Conservation (phyloP, 768 basidiomycete genomes). For the Megacollybia marginata region DNA sequence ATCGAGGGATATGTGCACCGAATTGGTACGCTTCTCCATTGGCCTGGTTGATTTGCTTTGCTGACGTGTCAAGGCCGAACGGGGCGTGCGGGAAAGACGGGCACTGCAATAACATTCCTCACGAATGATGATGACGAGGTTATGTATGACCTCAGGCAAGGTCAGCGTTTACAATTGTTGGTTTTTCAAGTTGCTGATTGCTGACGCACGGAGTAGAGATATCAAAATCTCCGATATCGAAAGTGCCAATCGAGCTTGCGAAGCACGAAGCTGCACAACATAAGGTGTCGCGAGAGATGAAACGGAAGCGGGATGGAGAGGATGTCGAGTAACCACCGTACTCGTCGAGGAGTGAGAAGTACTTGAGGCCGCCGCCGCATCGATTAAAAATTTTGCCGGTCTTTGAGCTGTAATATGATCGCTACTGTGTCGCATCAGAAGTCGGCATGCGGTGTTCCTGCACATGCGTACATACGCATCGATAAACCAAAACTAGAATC, state of each 20-base stretch:
- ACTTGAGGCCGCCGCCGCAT: too few relatives aligned
- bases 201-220: conserved; percentile 51
- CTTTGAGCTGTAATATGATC: too few relatives aligned
- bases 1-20: conserved; percentile 98
- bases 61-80: conserved; percentile 64
- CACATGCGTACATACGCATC: too few relatives aligned
- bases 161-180: conserved; percentile 27
- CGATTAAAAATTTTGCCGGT: too few relatives aligned
- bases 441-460: too few relatives aligned
- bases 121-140: conserved; percentile 96
- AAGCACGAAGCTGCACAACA: conserved; percentile 91
- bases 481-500: too few relatives aligned
- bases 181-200: background rate
- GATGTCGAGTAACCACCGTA: conserved; percentile 43
- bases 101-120: conserved; percentile 91
- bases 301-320: conserved; percentile 82
- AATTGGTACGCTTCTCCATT: conserved; percentile 58
- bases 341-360: too few relatives aligned
- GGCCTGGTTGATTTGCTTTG: too few relatives aligned
- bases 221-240: conserved; percentile 88
- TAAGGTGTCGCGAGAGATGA: conserved; percentile 90
- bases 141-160: conserved; percentile 97
- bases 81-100: conserved; percentile 94
- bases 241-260: conserved; percentile 81
- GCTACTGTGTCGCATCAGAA: too few relatives aligned